Percentiles rank a stretch among this genome's conserved stretches.
These are phyloP conservation scores for Fusarium sp. DNA, from an alignment of 2,329 filamentous ascomycete genomes.

Conservation along the genomic window DNA sequence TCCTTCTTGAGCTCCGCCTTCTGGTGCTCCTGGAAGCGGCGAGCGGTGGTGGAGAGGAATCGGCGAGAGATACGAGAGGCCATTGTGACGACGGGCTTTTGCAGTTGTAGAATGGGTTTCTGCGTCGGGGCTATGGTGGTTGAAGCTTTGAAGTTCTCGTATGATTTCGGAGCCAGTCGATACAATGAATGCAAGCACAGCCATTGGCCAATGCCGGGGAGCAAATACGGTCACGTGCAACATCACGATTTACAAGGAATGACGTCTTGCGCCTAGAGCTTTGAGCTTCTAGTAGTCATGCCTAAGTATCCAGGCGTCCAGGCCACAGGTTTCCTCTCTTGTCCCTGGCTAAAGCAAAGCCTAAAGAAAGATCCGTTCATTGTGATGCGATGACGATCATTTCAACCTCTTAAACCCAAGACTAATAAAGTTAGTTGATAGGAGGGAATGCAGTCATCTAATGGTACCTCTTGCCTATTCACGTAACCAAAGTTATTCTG, in stretches of 20 bases:
- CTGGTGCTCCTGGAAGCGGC: constrained; percentile 60
- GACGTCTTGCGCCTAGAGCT: constrained; percentile 24
- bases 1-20: constrained; percentile 65
- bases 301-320: constrained; percentile 19
- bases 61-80: constrained; percentile 67
- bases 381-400: constrained; percentile 26
- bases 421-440: constrained; percentile 14
- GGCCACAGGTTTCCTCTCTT: constrained; percentile 1
- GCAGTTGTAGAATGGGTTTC: constrained; percentile 29
- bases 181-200: constrained; percentile 28
- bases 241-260: constrained; percentile 10
- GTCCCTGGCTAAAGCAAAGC: constrained; percentile 21
- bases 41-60: constrained; percentile 65
- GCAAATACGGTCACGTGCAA: constrained; percentile 34
- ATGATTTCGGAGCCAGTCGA: constrained; percentile 46
- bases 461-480: constrained; percentile 14
- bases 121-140: constrained; percentile 31
- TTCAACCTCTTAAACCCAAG: constrained; percentile 20
- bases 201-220: constrained; percentile 46
- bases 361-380: constrained; percentile 21
- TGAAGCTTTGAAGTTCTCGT: constrained; percentile 47
- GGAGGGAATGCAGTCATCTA: constrained; percentile 28
- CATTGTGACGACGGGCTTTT: constrained; percentile 56
- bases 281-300: neutral
- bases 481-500: constrained; percentile 18